Percentiles rank a stretch among this genome's conserved stretches.
Evolutionary conservation across 805 yeast genomes (phyloP).

Genomic region (Lipomyces yamadae): DNA sequence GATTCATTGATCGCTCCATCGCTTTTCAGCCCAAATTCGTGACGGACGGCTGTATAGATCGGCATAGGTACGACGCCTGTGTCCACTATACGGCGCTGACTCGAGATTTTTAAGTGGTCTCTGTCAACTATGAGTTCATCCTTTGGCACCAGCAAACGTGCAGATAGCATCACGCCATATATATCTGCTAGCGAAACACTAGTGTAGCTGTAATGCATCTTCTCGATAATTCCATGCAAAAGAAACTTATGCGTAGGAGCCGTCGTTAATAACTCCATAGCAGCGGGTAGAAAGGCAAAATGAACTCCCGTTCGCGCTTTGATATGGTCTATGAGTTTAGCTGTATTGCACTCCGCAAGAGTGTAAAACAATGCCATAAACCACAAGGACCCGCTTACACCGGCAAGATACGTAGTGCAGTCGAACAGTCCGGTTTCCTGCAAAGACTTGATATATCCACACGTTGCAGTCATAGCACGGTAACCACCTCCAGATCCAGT

Average conservation of each 20-base stretch:
- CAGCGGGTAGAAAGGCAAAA: conserved; percentile 35
- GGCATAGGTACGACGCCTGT: conserved; percentile 40
- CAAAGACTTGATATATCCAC: conserved; percentile 37
- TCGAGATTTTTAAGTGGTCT: conserved; percentile 35
- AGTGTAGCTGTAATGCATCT: conserved; percentile 23
- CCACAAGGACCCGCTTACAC: conserved; percentile 41
- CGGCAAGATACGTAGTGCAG: conserved; percentile 39
- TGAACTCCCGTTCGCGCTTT: conserved; percentile 34
- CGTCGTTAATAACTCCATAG: conserved; percentile 32
- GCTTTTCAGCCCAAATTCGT: conserved; percentile 36
- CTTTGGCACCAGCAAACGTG: conserved; percentile 37
- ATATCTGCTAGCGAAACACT: conserved; percentile 33
- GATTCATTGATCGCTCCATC: conserved; percentile 13
- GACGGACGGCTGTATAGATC: conserved; percentile 40
- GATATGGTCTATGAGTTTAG: conserved; percentile 28
- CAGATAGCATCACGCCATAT: conserved; percentile 37
- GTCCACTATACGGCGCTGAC: conserved; percentile 32
- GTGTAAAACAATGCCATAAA: conserved; percentile 37
- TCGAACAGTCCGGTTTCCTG: conserved; percentile 36
- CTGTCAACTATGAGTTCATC: conserved; percentile 27
- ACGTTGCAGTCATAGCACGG: conserved; percentile 38
- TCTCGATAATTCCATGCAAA: conserved; percentile 36
- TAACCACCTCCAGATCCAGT: conserved; percentile 42
- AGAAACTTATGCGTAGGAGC: conserved; percentile 38
- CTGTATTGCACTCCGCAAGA: conserved; percentile 28